These are phyloP conservation scores for Podaxis sp. DNA, from an alignment of 768 basidiomycete species.

Conservation along the genomic window DNA sequence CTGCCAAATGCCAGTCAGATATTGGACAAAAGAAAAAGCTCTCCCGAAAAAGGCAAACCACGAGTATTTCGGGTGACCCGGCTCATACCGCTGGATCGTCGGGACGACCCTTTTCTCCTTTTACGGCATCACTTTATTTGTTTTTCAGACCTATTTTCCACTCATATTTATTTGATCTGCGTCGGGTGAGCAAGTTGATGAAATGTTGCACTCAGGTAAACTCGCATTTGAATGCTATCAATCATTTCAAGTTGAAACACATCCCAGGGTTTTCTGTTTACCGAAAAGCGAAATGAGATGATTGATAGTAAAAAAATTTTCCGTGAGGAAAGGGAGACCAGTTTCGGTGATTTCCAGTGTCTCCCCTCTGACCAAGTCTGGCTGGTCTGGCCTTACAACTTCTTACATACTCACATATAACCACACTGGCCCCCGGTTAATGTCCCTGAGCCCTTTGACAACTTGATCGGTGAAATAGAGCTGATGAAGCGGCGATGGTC, in stretches of 20 bases:
- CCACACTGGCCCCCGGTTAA: not conserved
- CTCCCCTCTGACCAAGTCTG: not conserved
- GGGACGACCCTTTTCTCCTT: not conserved
- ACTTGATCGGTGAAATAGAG: not conserved
- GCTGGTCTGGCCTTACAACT: not conserved
- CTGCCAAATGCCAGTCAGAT: not conserved
- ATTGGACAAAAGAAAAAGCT: not conserved
- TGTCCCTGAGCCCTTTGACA: not conserved
- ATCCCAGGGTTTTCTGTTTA: too few relatives aligned
- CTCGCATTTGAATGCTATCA: not conserved
- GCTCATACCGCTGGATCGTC: not conserved
- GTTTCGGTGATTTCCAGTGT: not conserved
- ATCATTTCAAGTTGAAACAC: not conserved
- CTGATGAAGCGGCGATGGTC: not conserved
- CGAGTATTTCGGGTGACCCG: constrained; percentile 15
- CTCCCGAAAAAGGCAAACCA: not conserved
- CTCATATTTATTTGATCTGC: not conserved
- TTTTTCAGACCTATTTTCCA: not conserved
- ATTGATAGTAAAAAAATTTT: not conserved
- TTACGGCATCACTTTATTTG: not conserved
- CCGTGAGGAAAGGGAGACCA: not conserved
- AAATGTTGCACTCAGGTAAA: not conserved
- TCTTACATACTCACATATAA: not conserved
- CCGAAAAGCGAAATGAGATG: not conserved
- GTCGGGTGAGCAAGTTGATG: not conserved